phyloP scores from a whole-genome alignment of 257 asterid species.

The Lycium barbarum region DNA sequence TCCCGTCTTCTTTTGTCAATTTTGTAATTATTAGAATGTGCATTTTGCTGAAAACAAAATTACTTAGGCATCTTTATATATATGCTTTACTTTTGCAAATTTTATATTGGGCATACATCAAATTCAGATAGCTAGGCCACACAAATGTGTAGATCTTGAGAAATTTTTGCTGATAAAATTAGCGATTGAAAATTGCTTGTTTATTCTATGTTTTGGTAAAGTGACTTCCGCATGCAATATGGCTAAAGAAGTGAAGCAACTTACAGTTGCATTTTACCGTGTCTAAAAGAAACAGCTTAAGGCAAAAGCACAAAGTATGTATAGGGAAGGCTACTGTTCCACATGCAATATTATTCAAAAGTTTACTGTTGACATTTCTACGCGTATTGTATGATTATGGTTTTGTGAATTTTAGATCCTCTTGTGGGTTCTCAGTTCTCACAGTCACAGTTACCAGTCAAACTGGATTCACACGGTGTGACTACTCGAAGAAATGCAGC shows the following conservation, averaged over 20 bases:
- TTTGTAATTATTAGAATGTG: background rate
- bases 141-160: background rate
- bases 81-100: background rate
- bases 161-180: background rate
- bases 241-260: background rate
- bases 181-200: background rate
- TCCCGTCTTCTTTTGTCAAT: slow-evolving; percentile 27
- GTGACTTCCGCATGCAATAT: background rate
- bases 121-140: background rate
- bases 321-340: background rate
- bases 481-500: background rate
- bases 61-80: background rate
- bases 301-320: background rate
- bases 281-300: slow-evolving; percentile 19
- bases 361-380: slow-evolving; percentile 1
- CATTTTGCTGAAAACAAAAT: background rate
- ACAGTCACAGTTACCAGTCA: background rate
- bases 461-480: background rate
- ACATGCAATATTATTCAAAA: slow-evolving; percentile 11
- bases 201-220: background rate
- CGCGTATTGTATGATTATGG: background rate
- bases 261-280: background rate
- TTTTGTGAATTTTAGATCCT: slow-evolving; percentile 9
- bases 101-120: background rate
- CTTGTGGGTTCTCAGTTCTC: slow-evolving; percentile 12